Conservation (phyloP, 2,329 filamentous ascomycete genomes). For the Botryotinia convoluta region DNA sequence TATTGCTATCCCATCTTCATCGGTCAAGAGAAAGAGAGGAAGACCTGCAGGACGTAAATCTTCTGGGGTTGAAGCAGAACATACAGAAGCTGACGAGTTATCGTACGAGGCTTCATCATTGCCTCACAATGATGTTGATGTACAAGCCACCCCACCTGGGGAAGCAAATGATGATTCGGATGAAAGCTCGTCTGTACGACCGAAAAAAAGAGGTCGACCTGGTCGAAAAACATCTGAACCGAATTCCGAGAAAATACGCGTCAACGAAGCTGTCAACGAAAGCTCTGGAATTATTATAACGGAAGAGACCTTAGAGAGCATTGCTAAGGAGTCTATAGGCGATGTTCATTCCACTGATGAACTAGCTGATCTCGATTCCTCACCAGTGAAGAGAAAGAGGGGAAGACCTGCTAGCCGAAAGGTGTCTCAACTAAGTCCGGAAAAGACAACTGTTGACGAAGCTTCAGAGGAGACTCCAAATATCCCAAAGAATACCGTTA, state of each 20-base stretch:
- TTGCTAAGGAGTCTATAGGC: not conserved
- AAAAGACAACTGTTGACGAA: not conserved
- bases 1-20: not conserved
- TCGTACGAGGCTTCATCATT: not conserved
- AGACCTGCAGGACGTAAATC: not conserved
- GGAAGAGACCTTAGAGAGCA: not conserved
- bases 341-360: not conserved
- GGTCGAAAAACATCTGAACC: not conserved
- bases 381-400: constrained; percentile 3
- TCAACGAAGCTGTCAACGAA: not conserved
- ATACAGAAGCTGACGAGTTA: not conserved
- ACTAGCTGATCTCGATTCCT: not conserved
- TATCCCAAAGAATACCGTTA: not conserved
- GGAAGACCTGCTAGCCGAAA: not conserved
- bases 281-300: too few species aligned
- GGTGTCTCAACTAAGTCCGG: not conserved
- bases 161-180: not conserved
- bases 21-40: constrained; percentile 4
- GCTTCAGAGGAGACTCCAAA: not conserved
- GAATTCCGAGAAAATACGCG: not conserved
- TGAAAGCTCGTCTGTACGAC: not conserved
- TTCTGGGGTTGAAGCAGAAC: not conserved
- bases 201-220: constrained; percentile 9
- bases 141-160: not conserved
- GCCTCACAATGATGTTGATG: not conserved